phyloP scores from a whole-genome alignment of 1,139 yeast species.

The Sugiyamaella grinbergsii region DNA sequence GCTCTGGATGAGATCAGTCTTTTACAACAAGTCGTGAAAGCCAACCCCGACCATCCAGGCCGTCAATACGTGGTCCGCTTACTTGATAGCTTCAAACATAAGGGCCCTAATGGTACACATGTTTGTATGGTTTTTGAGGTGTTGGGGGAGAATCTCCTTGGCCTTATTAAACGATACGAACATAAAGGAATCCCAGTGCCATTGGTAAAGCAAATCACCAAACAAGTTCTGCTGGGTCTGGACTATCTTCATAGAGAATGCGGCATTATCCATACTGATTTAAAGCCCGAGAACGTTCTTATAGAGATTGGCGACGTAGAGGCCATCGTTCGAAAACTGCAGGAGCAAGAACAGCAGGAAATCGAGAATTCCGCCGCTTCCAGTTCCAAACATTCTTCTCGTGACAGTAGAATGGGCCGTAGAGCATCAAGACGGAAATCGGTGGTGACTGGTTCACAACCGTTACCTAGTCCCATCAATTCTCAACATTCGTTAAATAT shows the following conservation, averaged over 20 bases:
- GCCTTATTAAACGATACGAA: slow-evolving; percentile 63
- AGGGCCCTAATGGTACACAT: slow-evolving; percentile 80
- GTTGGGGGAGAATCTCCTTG: slow-evolving; percentile 76
- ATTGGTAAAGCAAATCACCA: slow-evolving; percentile 77
- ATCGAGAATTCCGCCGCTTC: slow-evolving; percentile 11
- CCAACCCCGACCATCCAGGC: slow-evolving; percentile 68
- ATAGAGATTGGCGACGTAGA: slow-evolving; percentile 80
- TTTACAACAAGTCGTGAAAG: slow-evolving; percentile 51
- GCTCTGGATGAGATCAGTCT: slow-evolving; percentile 82
- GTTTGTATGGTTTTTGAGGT: slow-evolving; percentile 91
- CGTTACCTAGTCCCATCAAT: slow-evolving; percentile 75
- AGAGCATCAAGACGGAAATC: slow-evolving; percentile 67
- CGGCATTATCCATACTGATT: slow-evolving; percentile 89
- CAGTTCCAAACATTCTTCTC: slow-evolving; percentile 22
- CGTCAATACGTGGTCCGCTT: slow-evolving; percentile 68
- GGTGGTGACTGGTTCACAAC: slow-evolving; percentile 82
- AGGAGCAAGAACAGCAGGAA: slow-evolving; percentile 47
- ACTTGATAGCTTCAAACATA: slow-evolving; percentile 72
- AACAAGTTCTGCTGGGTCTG: slow-evolving; percentile 71
- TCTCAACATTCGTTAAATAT: slow-evolving; percentile 22
- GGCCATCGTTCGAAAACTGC: slow-evolving; percentile 60
- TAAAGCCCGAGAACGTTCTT: slow-evolving; percentile 88
- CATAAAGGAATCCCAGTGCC: slow-evolving; percentile 74
- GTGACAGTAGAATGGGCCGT: slow-evolving; percentile 29
- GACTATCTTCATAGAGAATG: slow-evolving; percentile 82